Evolutionary conservation across 371 early-diverging fungal species (phyloP), one percentile per base, ranked within the genome.

Genomic region (Smittium culicis): DNA sequence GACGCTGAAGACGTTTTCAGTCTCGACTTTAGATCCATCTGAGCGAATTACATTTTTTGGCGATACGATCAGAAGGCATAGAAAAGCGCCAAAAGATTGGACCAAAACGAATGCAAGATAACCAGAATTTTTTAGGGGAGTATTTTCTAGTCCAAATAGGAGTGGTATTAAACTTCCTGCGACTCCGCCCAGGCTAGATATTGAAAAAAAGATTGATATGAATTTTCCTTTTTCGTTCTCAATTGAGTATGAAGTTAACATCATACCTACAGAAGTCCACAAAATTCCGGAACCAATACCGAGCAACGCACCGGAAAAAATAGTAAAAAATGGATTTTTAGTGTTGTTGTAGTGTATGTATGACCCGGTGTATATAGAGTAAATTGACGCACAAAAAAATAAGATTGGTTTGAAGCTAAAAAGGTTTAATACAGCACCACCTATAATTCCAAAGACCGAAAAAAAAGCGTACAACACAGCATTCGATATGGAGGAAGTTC

Each of bases 151-250:
- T n/a, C n/a, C n/a, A n/a, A n/a, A n/a, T n/a, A n/a, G n/a, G n/a
- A n/a, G n/a, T n/a, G 86, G 83, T 61, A 90, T 81, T 2, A 87
- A 66, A 35, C 83, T 82, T 64, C 92, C 90, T 30, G 89, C 67
- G 62, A 88, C 81, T 62, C 85, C 88, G 68, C 90, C 90, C 33
- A 83, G 73, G 72, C 88, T 90, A 73, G 89, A 89, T 30, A 88
- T 82, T 67, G 83, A 78, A 88, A 88, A 89, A 73, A 90, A 90
- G 59, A 86, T 83, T 57, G 85, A 79, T 58, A 90, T 85, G 71
- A 78, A 89, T 64, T 79, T 83, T 33, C 89, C 89, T 76, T 89
- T 89, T 66, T 85, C 82, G 32, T 78, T 70, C 67, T 89, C 88
- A 33, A 63, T 61, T 0, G 91, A 70, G 86, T n/a, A n/a, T n/a